Conservation (phyloP, 768 basidiomycete genomes). For the Coprinopsis strossmayeri region DNA sequence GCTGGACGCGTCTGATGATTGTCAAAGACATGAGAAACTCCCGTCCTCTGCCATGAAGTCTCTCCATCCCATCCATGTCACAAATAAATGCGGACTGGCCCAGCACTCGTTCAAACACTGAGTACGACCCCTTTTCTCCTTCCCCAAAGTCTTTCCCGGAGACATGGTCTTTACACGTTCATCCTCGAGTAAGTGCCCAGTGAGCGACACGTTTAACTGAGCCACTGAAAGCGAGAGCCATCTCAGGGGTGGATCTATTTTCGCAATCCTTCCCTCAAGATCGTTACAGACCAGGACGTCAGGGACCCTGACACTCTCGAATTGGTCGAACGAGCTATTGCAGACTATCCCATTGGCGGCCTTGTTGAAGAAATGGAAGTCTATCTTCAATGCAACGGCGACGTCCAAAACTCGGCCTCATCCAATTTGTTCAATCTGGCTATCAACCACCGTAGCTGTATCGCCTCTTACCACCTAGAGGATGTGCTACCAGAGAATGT, state of each 20-base stretch:
- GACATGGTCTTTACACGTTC: slow-evolving; percentile 36
- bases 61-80: no score
- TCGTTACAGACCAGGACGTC: slow-evolving; percentile 46
- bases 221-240: neutral
- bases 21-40: neutral
- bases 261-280: slow-evolving; percentile 28
- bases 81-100: no score
- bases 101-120: no score
- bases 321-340: slow-evolving; percentile 21
- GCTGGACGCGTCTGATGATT: neutral
- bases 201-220: neutral
- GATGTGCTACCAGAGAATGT: slow-evolving; percentile 25
- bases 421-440: slow-evolving; percentile 27
- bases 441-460: slow-evolving; percentile 40
- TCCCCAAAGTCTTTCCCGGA: slow-evolving; percentile 7
- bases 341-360: slow-evolving; percentile 21
- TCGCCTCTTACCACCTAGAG: slow-evolving; percentile 34
- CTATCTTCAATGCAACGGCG: slow-evolving; percentile 27
- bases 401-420: neutral
- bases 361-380: slow-evolving; percentile 39
- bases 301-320: slow-evolving; percentile 28
- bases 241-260: slow-evolving; percentile 49
- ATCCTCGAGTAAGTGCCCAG: slow-evolving; percentile 27
- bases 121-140: no score
- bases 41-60: neutral